Conservation (phyloP, 164 flowering plant genomes). For the Houttuynia cordata region DNA sequence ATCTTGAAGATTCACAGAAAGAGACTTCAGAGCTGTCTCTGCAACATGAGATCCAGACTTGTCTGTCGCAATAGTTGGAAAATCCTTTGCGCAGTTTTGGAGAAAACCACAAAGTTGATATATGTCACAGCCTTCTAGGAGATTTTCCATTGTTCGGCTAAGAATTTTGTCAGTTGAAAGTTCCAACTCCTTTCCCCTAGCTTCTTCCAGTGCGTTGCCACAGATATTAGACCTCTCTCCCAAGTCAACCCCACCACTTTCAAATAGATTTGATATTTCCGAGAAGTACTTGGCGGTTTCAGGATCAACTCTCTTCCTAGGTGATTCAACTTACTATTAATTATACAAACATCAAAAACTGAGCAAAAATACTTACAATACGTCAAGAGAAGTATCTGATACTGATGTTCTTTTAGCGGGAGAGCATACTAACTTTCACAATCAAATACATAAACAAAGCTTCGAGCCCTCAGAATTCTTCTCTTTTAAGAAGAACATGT, state of each 20-base stretch:
- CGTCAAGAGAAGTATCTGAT: background rate
- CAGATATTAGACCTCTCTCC: constrained; percentile 62
- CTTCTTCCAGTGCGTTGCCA: constrained; percentile 86
- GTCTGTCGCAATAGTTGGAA: constrained; percentile 62
- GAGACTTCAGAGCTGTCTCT: constrained; percentile 72
- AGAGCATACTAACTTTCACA: background rate
- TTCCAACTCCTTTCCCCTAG: constrained; percentile 75
- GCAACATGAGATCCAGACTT: constrained; percentile 92
- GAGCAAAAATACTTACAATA: background rate
- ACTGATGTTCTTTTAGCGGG: background rate
- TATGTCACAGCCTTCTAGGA: constrained; percentile 67
- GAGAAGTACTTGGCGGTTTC: constrained; percentile 68
- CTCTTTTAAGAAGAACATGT: too few species aligned
- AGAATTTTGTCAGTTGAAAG: constrained; percentile 73
- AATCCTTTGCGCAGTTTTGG: constrained; percentile 44
- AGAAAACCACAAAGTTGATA: constrained; percentile 70
- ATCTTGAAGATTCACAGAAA: constrained; percentile 55
- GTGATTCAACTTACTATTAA: background rate
- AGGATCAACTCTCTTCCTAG: constrained; percentile 83
- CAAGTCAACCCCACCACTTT: constrained; percentile 46
- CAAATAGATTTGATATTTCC: constrained; percentile 67
- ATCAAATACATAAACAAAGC: too few species aligned
- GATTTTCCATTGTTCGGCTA: constrained; percentile 63
- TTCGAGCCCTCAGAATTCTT: too few species aligned
- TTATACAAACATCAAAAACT: background rate